Conservation (phyloP, 2,329 filamentous ascomycete species). For the Metarhizium rileyi region DNA sequence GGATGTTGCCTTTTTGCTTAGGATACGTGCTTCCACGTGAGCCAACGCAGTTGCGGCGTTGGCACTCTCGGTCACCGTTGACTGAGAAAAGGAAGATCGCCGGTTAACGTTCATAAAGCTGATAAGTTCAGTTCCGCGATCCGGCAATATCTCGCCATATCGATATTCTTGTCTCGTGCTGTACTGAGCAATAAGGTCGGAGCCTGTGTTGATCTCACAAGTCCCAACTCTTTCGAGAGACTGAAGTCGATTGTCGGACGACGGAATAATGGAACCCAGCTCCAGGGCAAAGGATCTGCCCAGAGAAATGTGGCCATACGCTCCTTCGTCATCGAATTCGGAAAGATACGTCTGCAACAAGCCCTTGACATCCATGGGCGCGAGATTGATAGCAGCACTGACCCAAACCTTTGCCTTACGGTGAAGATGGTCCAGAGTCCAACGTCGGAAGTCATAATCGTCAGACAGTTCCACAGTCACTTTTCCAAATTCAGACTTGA, state of each 20-base stretch:
- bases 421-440: slow-evolving; percentile 70
- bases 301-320: slow-evolving; percentile 83
- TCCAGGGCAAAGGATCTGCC: slow-evolving; percentile 91
- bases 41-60: slow-evolving; percentile 57
- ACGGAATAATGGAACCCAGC: slow-evolving; percentile 78
- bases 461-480: slow-evolving; percentile 89
- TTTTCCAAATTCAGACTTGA: slow-evolving; percentile 65
- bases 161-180: slow-evolving; percentile 94
- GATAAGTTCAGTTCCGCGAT: slow-evolving; percentile 57
- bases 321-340: slow-evolving; percentile 83
- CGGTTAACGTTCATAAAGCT: slow-evolving; percentile 47
- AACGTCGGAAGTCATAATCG: slow-evolving; percentile 72
- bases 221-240: slow-evolving; percentile 70
- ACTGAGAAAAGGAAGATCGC: slow-evolving; percentile 41
- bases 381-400: slow-evolving; percentile 66
- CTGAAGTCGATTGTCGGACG: slow-evolving; percentile 73
- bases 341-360: slow-evolving; percentile 93
- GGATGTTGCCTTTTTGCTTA: slow-evolving; percentile 58
- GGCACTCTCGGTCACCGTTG: slow-evolving; percentile 42
- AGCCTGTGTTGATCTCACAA: slow-evolving; percentile 77
- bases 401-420: slow-evolving; percentile 75
- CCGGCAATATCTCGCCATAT: slow-evolving; percentile 66
- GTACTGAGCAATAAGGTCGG: slow-evolving; percentile 94
- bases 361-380: slow-evolving; percentile 89
- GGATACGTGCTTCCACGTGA: slow-evolving; percentile 62